phyloP scores from a whole-genome alignment of 192 early-diverging fungal genomes.

The Entophlyctis helioformis region DNA sequence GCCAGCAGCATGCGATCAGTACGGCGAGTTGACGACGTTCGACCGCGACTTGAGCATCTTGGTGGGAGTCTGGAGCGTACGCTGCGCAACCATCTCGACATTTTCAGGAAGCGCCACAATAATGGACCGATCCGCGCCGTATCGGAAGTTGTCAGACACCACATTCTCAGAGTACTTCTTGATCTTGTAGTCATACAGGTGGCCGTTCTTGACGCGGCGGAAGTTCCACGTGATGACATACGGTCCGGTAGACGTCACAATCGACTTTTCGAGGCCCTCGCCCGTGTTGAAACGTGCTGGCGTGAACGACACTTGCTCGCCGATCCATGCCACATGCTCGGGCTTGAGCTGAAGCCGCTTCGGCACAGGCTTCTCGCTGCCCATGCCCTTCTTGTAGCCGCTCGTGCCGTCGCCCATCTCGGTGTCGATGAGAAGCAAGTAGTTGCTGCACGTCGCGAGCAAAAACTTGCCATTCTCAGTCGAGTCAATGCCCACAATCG shows the following conservation, averaged over 20 bases:
- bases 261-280: constrained; percentile 62
- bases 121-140: constrained; percentile 68
- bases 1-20: constrained; percentile 9
- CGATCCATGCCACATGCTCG: constrained; percentile 79
- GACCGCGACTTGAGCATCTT: constrained; percentile 41
- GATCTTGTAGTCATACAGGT: constrained; percentile 73
- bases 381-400: constrained; percentile 55
- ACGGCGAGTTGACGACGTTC: constrained; percentile 40
- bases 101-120: constrained; percentile 71
- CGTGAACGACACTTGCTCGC: constrained; percentile 57
- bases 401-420: constrained; percentile 24
- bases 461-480: constrained; percentile 75
- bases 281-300: constrained; percentile 81
- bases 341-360: constrained; percentile 70
- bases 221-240: constrained; percentile 92
- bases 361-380: constrained; percentile 52
- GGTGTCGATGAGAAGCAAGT: constrained; percentile 74
- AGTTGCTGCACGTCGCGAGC: constrained; percentile 78
- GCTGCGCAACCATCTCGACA: constrained; percentile 53
- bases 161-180: constrained; percentile 72
- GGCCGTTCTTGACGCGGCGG: constrained; percentile 61
- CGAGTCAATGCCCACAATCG: constrained; percentile 81
- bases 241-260: constrained; percentile 82
- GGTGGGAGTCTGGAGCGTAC: constrained; percentile 44
- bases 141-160: constrained; percentile 87